These are phyloP conservation scores for Teratosphaeria viscida DNA, from an alignment of 2,329 filamentous ascomycete species.

Conservation along the genomic window DNA sequence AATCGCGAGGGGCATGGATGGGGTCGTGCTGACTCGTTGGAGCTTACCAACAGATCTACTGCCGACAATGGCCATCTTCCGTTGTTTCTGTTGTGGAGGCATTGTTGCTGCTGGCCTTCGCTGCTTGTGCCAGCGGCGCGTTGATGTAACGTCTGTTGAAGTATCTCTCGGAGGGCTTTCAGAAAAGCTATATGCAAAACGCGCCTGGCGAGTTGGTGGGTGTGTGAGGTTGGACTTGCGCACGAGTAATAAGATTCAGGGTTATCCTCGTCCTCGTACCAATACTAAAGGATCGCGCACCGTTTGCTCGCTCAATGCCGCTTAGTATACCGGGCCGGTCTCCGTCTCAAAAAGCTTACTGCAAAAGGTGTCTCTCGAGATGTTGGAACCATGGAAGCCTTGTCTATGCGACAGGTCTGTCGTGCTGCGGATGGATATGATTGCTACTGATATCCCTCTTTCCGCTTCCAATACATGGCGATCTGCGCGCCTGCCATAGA, in stretches of 20 bases:
- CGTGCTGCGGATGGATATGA: neutral
- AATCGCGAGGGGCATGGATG: neutral
- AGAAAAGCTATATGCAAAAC: neutral
- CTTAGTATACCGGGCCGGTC: neutral
- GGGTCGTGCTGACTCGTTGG: neutral
- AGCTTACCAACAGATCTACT: constrained; percentile 75
- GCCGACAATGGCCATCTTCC: constrained; percentile 92
- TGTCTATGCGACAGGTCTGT: neutral
- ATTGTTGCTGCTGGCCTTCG: constrained; percentile 34
- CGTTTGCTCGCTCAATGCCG: neutral
- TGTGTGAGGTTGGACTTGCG: neutral
- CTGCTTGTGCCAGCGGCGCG: neutral
- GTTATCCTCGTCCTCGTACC: neutral
- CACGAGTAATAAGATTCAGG: neutral
- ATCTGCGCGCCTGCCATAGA: neutral
- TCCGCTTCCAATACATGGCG: neutral
- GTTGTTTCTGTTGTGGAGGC: constrained; percentile 68
- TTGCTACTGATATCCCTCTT: neutral
- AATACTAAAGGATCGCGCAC: neutral
- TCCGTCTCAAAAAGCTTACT: neutral
- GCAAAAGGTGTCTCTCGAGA: neutral
- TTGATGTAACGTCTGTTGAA: neutral
- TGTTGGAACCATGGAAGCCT: neutral
- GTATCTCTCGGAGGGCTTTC: neutral
- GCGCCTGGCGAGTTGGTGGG: neutral